Evolutionary conservation across 2,329 filamentous ascomycete genomes (phyloP).

Genomic region (Exophiala mesophila): DNA sequence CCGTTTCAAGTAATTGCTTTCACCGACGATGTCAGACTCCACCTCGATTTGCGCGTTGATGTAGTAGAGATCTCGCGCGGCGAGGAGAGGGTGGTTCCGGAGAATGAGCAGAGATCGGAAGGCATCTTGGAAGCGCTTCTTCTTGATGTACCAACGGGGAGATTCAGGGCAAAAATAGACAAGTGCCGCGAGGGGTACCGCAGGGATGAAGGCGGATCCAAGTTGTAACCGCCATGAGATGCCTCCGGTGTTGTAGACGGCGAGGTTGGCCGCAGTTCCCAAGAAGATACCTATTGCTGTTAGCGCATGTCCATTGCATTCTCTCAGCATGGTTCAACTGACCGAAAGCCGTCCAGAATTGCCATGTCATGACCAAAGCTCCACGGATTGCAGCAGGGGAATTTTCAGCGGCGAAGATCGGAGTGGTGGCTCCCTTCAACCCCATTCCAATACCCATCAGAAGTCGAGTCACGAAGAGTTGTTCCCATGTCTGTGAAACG

Average conservation of each 20-base stretch:
- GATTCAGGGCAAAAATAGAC: slow-evolving; percentile 46
- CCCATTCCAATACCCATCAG: slow-evolving; percentile 32
- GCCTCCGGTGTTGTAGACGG: slow-evolving; percentile 53
- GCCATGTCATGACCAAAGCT: slow-evolving; percentile 30
- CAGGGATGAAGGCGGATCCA: slow-evolving; percentile 61
- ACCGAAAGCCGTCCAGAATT: slow-evolving; percentile 20
- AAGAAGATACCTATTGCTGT: slow-evolving; percentile 30
- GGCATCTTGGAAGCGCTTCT: slow-evolving; percentile 27
- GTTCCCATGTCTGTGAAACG: slow-evolving; percentile 28
- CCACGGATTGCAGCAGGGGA: slow-evolving; percentile 29
- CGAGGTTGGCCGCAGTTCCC: slow-evolving; percentile 57
- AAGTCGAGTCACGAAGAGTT: slow-evolving; percentile 28
- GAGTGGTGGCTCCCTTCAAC: slow-evolving; percentile 29
- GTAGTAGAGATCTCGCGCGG: slow-evolving; percentile 32
- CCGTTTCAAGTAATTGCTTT: slow-evolving; percentile 39
- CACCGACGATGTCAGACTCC: slow-evolving; percentile 29
- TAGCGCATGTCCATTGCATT: slow-evolving; percentile 6
- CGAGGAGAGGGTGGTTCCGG: slow-evolving; percentile 29
- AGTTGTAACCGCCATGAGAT: slow-evolving; percentile 62
- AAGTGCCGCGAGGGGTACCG: slow-evolving; percentile 54
- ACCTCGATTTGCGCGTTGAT: slow-evolving; percentile 36
- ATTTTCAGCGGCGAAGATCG: slow-evolving; percentile 30
- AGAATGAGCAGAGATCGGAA: slow-evolving; percentile 29
- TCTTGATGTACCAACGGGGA: slow-evolving; percentile 33
- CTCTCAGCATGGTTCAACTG: not conserved